A percentile compares a stretch with the other conserved stretches of the same genome.
Conservation (phyloP, 2,329 filamentous ascomycete species). For the Claviceps paspali region DNA sequence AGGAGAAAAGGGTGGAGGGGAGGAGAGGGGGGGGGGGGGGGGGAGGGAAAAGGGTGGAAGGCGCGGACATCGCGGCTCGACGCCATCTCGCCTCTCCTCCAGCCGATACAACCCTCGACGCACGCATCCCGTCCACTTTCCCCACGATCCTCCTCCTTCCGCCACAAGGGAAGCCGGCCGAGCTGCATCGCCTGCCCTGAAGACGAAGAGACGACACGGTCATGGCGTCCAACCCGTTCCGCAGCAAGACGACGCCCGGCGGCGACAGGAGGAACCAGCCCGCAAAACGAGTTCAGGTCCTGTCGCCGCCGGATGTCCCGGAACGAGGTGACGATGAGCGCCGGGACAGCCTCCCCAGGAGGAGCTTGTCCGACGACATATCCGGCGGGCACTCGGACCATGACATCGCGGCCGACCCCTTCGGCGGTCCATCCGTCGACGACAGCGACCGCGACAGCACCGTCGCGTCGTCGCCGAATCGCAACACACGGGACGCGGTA, state of each 20-base stretch:
- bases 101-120: no score
- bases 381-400: slow-evolving; percentile 8
- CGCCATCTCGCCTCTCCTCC: no score
- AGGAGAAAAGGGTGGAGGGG: no score
- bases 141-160: no score
- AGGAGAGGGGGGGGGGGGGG: no score
- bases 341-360: slow-evolving; percentile 15
- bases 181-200: no score
- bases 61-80: no score
- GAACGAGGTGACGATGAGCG: slow-evolving; percentile 18
- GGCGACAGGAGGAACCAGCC: slow-evolving; percentile 29
- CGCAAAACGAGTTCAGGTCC: slow-evolving; percentile 51
- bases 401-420: slow-evolving; percentile 14
- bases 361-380: slow-evolving; percentile 11
- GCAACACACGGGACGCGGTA: neutral
- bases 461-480: slow-evolving; percentile 6
- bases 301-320: slow-evolving; percentile 43
- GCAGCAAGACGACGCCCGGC: slow-evolving; percentile 9
- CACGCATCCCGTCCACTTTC: no score
- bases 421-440: slow-evolving; percentile 14
- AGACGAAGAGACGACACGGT: no score
- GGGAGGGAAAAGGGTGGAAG: no score
- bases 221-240: slow-evolving; percentile 14
- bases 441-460: slow-evolving; percentile 15
- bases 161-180: no score